A percentile compares a stretch with the other conserved stretches of the same genome.
These are phyloP conservation scores for Mycena galericulata DNA, from an alignment of 768 basidiomycete species.

Conservation along the genomic window DNA sequence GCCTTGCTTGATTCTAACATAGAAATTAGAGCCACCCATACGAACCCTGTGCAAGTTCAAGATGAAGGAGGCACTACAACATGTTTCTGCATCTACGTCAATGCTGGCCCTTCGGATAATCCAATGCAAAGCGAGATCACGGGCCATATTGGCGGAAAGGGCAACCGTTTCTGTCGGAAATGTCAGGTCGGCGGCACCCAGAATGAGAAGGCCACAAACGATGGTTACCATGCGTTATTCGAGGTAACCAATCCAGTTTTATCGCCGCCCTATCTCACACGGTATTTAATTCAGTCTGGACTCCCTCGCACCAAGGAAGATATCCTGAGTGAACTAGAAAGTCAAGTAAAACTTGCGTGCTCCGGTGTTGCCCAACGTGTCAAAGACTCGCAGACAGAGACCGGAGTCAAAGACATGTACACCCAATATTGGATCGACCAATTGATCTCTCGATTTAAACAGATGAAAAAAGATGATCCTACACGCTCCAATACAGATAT, in stretches of 20 bases:
- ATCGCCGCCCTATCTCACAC: neutral
- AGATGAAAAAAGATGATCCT: neutral
- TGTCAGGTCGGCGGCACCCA: no score
- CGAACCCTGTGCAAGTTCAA: no score
- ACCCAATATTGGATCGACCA: no score
- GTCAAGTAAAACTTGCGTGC: conserved; percentile 48
- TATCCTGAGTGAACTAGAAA: conserved; percentile 38
- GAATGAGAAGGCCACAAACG: no score
- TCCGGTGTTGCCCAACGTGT: conserved; percentile 45
- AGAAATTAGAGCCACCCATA: no score
- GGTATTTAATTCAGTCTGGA: conserved; percentile 36
- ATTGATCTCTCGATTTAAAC: conserved; percentile 41
- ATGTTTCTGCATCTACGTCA: no score
- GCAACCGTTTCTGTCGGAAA: no score
- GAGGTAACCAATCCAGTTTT: neutral
- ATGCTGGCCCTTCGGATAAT: no score
- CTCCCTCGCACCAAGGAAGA: conserved; percentile 34
- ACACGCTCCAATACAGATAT: neutral
- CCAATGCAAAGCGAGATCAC: no score
- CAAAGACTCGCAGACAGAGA: conserved; percentile 42
- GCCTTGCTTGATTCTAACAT: no score
- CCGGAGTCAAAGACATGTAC: conserved; percentile 56
- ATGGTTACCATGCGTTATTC: conserved; percentile 9
- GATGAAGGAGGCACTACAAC: no score
- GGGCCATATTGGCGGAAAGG: no score